Conservation (phyloP, 345 rosid genomes). For the Capsella bursapastoris region DNA sequence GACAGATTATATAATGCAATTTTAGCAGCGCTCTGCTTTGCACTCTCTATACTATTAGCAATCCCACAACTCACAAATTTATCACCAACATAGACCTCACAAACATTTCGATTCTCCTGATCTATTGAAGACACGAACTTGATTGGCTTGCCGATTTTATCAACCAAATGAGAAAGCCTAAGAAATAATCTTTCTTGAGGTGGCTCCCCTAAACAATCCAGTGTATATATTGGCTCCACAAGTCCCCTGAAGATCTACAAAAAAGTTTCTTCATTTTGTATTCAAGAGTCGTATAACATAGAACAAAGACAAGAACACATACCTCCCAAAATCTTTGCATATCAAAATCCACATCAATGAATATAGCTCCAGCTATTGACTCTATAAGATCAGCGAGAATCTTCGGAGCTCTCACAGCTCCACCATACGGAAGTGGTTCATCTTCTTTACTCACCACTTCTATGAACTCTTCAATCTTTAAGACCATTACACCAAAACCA, state of each 20-base stretch:
- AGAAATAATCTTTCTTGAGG: background rate
- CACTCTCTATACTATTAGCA: background rate
- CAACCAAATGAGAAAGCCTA: background rate
- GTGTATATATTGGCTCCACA: background rate
- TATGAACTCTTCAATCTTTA: background rate
- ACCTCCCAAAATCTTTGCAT: background rate
- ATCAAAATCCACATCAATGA: background rate
- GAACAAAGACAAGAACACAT: background rate
- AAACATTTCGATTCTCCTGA: background rate
- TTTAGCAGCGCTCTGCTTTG: background rate
- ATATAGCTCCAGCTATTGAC: background rate
- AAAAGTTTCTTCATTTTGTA: background rate
- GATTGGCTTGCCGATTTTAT: background rate
- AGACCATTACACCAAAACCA: background rate
- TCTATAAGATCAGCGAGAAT: background rate
- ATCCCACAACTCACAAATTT: background rate
- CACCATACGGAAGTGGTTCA: background rate
- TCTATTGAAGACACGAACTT: background rate
- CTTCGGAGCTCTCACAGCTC: background rate
- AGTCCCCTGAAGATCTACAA: background rate
- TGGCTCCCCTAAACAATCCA: background rate
- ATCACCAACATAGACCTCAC: background rate
- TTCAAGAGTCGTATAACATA: background rate
- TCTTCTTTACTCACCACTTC: background rate
- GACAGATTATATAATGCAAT: background rate